Evolutionary conservation across 352 stramenopile species (phyloP), one percentile per base, ranked within the genome.

Genomic region (Globisporangium cylindrosporum): DNA sequence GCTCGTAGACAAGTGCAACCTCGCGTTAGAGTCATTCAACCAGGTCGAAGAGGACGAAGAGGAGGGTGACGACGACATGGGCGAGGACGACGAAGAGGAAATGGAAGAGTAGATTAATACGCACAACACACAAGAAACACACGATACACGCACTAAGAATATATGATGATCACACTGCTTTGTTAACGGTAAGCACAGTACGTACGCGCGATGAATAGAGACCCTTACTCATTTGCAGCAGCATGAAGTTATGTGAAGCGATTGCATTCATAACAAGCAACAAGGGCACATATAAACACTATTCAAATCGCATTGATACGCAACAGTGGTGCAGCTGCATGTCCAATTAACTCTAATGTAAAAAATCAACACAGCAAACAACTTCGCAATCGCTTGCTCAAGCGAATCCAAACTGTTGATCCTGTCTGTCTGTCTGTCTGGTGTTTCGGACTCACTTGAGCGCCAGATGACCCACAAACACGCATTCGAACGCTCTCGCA

Each of bases 1-100:
- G 62, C 80, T 95, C 22, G 77, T 79, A 48, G 79, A 92, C 32
- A 95, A 95, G 76, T 95, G 88, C 70, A 91, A 92, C 69, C 59
- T 92, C 46, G 85, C 87, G 73, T 80, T 93, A 82, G 85, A 93
- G 57, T 86, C 87, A 41, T 93, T 95, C 62, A 87, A 85, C 64
- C 70, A 81, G 36, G 67, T 71, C 8, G 79, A 85, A 18, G 77
- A 80, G 0, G 79, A 83, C 1, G 73, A 79, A 18, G 80, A 91
- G 22, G 80, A 90, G 32, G 79, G 78, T 60, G 77, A 79, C 27
- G 77, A 80, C 62, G 78, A 69, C 14, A 76, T 81, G 14, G 75
- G 76, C 25, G 70, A 78, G 6, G 79, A 82, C 51, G 66, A 83
- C 56, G 79, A 89, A 66, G 78, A 85, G 66, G 86, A 90, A 70